A percentile compares a stretch with the other conserved stretches of the same genome.
These are phyloP conservation scores for Bryum argenteum DNA, from an alignment of 225 moss, liverwort and hornwort species.

Conservation along the genomic window DNA sequence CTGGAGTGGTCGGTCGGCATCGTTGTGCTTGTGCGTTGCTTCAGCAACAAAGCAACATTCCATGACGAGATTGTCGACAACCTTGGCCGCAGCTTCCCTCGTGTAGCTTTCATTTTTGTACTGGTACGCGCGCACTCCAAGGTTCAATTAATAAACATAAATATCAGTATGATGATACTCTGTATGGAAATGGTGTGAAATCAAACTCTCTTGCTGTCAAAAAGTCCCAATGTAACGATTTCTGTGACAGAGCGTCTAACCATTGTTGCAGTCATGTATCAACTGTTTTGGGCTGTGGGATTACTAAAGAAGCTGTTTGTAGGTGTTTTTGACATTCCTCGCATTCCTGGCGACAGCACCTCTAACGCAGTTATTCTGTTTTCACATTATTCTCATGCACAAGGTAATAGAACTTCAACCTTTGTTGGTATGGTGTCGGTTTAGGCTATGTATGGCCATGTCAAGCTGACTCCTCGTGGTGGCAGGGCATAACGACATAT, in stretches of 20 bases:
- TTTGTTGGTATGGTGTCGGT: too few relatives aligned
- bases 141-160: too few relatives aligned
- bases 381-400: slow-evolving; percentile 84
- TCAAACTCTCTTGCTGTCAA: too few relatives aligned
- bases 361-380: slow-evolving; percentile 83
- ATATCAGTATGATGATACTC: too few relatives aligned
- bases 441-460: background rate
- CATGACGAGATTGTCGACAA: slow-evolving; percentile 69
- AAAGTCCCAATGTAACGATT: too few relatives aligned
- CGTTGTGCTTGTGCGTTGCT: slow-evolving; percentile 78
- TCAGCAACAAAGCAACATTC: slow-evolving; percentile 56
- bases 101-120: slow-evolving; percentile 65
- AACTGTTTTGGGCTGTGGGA: too few relatives aligned
- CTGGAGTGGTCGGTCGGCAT: slow-evolving; percentile 78
- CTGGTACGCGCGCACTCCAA: slow-evolving; percentile 49
- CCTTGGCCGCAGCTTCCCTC: slow-evolving; percentile 85
- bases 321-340: slow-evolving; percentile 64
- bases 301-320: slow-evolving; percentile 23
- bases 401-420: slow-evolving; percentile 48
- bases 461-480: too few relatives aligned
- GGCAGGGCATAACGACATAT: slow-evolving; percentile 90
- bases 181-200: too few relatives aligned
- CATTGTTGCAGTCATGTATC: too few relatives aligned
- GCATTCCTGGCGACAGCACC: slow-evolving; percentile 84
- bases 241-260: too few relatives aligned